Evolutionary conservation across 176 grass and related monocot genomes (phyloP).

Genomic region (Rhipidocladum racemiflorum): DNA sequence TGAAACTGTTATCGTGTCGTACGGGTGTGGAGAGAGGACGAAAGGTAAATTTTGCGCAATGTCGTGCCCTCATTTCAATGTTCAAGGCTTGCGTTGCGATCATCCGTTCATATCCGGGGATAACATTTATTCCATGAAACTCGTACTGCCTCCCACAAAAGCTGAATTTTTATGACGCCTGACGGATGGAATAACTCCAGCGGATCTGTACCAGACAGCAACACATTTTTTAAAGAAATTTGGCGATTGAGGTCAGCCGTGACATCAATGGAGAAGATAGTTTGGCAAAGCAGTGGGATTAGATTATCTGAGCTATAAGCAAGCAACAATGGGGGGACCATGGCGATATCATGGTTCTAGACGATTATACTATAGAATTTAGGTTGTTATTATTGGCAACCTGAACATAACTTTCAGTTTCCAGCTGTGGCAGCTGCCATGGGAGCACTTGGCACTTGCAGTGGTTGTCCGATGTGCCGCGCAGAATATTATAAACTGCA

Average conservation of each 20-base stretch:
- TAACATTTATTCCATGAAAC: neutral
- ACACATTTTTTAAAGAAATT: neutral
- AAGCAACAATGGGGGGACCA: constrained; percentile 32
- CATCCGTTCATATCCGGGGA: neutral
- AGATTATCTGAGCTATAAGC: constrained; percentile 7
- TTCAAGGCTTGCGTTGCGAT: neutral
- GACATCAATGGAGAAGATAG: constrained; percentile 41
- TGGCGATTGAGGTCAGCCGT: constrained; percentile 51
- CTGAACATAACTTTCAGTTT: neutral
- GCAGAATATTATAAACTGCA: neutral
- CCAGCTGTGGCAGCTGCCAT: neutral
- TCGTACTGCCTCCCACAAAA: neutral
- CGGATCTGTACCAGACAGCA: neutral
- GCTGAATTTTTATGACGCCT: neutral
- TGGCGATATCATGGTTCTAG: constrained; percentile 35
- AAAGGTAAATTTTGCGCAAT: no score
- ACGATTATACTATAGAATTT: neutral
- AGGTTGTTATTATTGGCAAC: neutral
- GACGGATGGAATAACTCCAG: neutral
- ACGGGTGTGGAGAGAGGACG: no score
- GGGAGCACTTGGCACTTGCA: neutral
- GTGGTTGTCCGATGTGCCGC: neutral
- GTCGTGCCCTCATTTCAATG: neutral
- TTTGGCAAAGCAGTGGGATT: constrained; percentile 8
- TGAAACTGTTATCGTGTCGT: no score